Conservation (phyloP, 495 filamentous ascomycete genomes). For the Hypoxylon lenormandii region DNA sequence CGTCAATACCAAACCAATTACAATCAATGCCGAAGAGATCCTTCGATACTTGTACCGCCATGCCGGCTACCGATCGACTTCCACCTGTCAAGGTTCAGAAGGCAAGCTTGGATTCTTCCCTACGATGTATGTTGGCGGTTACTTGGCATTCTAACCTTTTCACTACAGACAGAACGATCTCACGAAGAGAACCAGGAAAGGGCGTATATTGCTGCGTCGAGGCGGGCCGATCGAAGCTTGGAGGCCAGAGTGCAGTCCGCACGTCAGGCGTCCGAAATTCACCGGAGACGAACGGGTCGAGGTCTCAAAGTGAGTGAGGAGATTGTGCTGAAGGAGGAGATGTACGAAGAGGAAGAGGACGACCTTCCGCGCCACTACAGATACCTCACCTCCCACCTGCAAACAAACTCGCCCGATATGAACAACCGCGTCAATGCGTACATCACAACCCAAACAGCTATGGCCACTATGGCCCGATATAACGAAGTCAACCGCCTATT, state of each 20-base stretch:
- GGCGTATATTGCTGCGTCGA: constrained; percentile 95
- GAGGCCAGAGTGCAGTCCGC: constrained; percentile 93
- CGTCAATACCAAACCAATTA: neutral
- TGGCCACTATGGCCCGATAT: constrained; percentile 66
- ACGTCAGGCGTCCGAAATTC: constrained; percentile 85
- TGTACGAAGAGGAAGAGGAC: constrained; percentile 97
- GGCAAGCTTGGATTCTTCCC: constrained; percentile 21
- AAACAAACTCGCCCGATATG: constrained; percentile 66
- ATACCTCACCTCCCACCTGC: constrained; percentile 66
- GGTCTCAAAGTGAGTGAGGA: constrained; percentile 84
- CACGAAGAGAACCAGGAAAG: constrained; percentile 94
- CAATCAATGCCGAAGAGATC: constrained; percentile 47
- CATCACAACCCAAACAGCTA: constrained; percentile 68
- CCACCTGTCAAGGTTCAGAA: constrained; percentile 48
- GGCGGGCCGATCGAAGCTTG: constrained; percentile 85
- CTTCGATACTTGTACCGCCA: constrained; percentile 30
- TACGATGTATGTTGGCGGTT: neutral
- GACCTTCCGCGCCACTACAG: constrained; percentile 65
- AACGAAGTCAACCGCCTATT: constrained; percentile 63
- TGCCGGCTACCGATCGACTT: constrained; percentile 28
- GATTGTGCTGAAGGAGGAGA: constrained; percentile 91
- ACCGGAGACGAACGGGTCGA: constrained; percentile 88
- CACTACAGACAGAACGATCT: constrained; percentile 71
- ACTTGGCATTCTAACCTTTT: constrained; percentile 9
- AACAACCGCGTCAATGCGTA: constrained; percentile 70